phyloP scores from a whole-genome alignment of 192 early-diverging fungal genomes.

The Gryganskiella cystojenkinii region DNA sequence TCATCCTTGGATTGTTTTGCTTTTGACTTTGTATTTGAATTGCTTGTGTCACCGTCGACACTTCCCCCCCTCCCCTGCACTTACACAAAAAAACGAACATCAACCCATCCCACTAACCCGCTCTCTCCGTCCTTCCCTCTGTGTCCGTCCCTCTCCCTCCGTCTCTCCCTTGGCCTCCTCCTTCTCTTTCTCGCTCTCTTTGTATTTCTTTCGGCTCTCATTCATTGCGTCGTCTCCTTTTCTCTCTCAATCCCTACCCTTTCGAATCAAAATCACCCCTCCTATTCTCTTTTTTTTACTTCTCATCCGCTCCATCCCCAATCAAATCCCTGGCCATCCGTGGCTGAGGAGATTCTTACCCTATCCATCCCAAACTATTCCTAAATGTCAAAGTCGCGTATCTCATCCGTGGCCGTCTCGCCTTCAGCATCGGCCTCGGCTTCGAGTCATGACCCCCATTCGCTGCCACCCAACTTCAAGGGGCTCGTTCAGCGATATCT shows the following conservation, averaged over 20 bases:
- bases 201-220: neutral
- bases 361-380: neutral
- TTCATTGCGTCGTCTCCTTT: neutral
- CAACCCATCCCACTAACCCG: neutral
- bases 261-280: neutral
- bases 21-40: no score
- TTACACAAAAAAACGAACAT: no score
- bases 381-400: conserved; percentile 42
- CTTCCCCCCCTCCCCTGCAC: no score
- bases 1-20: no score
- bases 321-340: neutral
- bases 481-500: conserved; percentile 43
- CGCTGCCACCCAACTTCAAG: conserved; percentile 45
- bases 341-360: neutral
- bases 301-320: neutral
- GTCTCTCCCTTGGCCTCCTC: neutral
- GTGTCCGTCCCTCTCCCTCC: neutral
- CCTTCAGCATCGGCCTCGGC: conserved; percentile 39
- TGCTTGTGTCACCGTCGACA: no score
- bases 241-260: neutral
- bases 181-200: neutral
- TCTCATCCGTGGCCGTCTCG: conserved; percentile 24
- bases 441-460: conserved; percentile 48
- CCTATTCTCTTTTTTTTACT: neutral
- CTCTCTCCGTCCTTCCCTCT: neutral